phyloP scores from a whole-genome alignment of 495 filamentous ascomycete species.

The Chaetomium fimeti region DNA sequence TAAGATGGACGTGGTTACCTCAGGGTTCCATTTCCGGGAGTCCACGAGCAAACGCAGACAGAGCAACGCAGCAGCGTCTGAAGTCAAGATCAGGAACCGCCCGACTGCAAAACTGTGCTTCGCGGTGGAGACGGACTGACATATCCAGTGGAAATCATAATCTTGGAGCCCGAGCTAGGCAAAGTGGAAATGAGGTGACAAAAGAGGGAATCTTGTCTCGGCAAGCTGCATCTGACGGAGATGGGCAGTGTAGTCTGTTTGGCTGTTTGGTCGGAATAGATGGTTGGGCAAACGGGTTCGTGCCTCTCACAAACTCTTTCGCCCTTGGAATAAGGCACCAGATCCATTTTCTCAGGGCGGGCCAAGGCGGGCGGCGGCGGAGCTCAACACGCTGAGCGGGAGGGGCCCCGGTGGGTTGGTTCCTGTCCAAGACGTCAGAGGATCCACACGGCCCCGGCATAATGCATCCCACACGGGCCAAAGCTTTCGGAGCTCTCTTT shows the following conservation, averaged over 20 bases:
- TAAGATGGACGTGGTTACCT: neutral
- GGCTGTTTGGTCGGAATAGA: neutral
- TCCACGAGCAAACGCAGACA: neutral
- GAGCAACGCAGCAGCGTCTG: neutral
- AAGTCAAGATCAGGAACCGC: neutral
- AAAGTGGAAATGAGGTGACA: neutral
- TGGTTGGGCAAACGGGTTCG: neutral
- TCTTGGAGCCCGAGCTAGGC: neutral
- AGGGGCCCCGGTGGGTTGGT: neutral
- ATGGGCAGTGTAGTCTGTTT: neutral
- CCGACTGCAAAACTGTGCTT: too few species aligned
- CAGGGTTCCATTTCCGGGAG: neutral
- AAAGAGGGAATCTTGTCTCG: neutral
- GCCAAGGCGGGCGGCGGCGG: neutral
- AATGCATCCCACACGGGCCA: neutral
- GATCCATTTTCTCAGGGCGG: neutral
- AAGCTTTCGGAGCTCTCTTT: neutral
- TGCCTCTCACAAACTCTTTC: neutral
- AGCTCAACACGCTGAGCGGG: neutral
- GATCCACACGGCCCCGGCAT: neutral
- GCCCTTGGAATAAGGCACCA: neutral
- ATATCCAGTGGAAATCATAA: neutral
- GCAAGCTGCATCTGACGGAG: neutral
- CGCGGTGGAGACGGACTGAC: neutral
- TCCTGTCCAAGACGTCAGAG: conserved; percentile 6